phyloP scores from a whole-genome alignment of 768 basidiomycete genomes.

The Leccinum pellstonianum region DNA sequence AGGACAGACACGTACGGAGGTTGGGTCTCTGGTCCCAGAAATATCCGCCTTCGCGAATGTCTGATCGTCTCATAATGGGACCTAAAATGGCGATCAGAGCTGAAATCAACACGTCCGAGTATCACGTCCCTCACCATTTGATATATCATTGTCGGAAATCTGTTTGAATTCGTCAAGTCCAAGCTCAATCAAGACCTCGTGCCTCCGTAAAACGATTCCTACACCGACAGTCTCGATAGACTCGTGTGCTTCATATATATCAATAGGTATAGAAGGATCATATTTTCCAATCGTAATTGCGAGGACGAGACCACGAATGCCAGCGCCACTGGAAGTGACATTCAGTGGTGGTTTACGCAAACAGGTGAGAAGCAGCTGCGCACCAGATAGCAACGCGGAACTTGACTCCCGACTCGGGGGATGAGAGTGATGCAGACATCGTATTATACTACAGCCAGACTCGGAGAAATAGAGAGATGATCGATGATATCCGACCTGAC shows the following conservation, averaged over 20 bases:
- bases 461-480: neutral
- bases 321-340: conserved; percentile 32
- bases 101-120: conserved; percentile 1
- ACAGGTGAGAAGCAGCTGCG: neutral
- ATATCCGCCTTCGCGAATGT: conserved; percentile 17
- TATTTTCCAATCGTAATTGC: conserved; percentile 38
- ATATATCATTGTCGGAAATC: conserved; percentile 10
- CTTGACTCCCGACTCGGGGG: conserved; percentile 2
- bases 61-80: conserved; percentile 14
- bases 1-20: conserved; percentile 16
- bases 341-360: neutral
- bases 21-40: conserved; percentile 24
- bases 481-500: too few species aligned
- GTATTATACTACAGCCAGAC: neutral
- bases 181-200: conserved; percentile 42
- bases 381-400: conserved; percentile 28
- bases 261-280: conserved; percentile 33
- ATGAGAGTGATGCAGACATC: neutral
- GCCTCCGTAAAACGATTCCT: conserved; percentile 46
- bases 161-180: conserved; percentile 38
- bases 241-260: conserved; percentile 46
- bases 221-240: conserved; percentile 40
- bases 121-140: conserved; percentile 6
- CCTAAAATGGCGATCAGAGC: neutral
- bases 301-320: conserved; percentile 44